Conservation (phyloP, 768 basidiomycete species). For the Trametes cubensis region DNA sequence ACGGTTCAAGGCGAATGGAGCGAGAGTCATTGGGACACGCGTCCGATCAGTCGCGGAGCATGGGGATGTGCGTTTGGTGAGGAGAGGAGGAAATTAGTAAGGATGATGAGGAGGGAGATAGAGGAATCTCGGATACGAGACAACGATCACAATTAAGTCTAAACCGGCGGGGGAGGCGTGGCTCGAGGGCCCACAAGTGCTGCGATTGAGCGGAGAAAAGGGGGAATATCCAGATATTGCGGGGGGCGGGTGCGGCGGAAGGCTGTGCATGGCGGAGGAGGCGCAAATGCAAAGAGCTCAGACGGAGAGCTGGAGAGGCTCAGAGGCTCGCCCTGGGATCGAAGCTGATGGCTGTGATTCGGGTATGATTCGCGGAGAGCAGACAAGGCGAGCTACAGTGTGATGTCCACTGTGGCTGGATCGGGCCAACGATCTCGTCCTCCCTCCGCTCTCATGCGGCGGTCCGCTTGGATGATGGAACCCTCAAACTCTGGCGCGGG, state of each 20-base stretch:
- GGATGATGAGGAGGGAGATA: conserved; percentile 12
- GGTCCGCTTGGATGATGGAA: conserved; percentile 11
- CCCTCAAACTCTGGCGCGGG: conserved; percentile 21
- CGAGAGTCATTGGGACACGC: conserved; percentile 1
- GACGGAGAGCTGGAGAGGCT: conserved; percentile 1
- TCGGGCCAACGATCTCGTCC: conserved; percentile 12
- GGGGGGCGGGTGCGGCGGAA: conserved; percentile 12
- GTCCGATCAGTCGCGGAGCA: conserved; percentile 25
- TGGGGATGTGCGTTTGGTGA: conserved; percentile 19
- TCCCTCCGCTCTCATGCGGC: conserved; percentile 20
- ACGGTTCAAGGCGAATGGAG: conserved; percentile 6
- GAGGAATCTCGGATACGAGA: conserved; percentile 13
- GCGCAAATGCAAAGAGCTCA: background rate
- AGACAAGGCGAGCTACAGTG: conserved; percentile 11
- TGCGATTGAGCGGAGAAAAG: conserved; percentile 10
- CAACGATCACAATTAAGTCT: conserved; percentile 26
- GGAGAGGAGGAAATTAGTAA: conserved; percentile 10
- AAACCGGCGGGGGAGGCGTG: conserved; percentile 15
- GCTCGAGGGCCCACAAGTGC: background rate
- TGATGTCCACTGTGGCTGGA: conserved; percentile 1
- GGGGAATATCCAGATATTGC: background rate
- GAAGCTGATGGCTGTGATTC: conserved; percentile 23
- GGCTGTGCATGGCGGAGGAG: conserved; percentile 18
- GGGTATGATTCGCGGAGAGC: conserved; percentile 20
- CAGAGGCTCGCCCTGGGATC: conserved; percentile 10